Percentiles rank a stretch among this genome's conserved stretches.
These are phyloP conservation scores for Ophiostoma populinum DNA, from an alignment of 2,329 filamentous ascomycete genomes.

Conservation along the genomic window DNA sequence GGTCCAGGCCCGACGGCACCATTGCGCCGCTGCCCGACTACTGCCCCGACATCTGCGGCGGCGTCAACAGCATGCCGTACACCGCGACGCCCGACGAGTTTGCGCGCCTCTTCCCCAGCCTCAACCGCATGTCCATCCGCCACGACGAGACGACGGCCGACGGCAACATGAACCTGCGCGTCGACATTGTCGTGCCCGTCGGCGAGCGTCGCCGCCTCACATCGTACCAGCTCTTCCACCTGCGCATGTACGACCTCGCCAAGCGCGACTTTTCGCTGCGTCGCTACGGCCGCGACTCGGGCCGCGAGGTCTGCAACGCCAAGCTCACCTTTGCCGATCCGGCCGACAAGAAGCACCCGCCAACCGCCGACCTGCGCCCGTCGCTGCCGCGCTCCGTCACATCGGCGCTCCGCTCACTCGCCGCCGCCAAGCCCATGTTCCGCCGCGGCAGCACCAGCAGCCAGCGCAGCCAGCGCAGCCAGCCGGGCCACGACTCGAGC, in stretches of 20 bases:
- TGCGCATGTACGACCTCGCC: constrained; percentile 84
- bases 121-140: constrained; percentile 61
- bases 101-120: constrained; percentile 69
- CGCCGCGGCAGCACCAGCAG: constrained; percentile 13
- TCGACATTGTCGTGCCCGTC: constrained; percentile 57
- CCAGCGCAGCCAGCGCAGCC: constrained; percentile 4
- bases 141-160: constrained; percentile 84
- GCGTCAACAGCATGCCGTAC: constrained; percentile 43
- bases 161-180: constrained; percentile 89
- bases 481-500: too few relatives aligned
- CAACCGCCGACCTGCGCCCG: constrained; percentile 18
- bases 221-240: constrained; percentile 60
- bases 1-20: constrained; percentile 11
- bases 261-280: constrained; percentile 78
- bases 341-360: constrained; percentile 19
- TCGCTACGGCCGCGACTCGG: constrained; percentile 82
- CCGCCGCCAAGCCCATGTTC: constrained; percentile 18
- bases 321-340: constrained; percentile 50
- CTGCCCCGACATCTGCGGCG: constrained; percentile 42
- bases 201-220: constrained; percentile 44
- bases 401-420: constrained; percentile 28
- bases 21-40: constrained; percentile 41
- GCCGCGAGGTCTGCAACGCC: constrained; percentile 79
- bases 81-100: constrained; percentile 72
- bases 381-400: constrained; percentile 30